Evolutionary conservation across 2,329 filamentous ascomycete species (phyloP).

Genomic region (Fusarium abutilonis): DNA sequence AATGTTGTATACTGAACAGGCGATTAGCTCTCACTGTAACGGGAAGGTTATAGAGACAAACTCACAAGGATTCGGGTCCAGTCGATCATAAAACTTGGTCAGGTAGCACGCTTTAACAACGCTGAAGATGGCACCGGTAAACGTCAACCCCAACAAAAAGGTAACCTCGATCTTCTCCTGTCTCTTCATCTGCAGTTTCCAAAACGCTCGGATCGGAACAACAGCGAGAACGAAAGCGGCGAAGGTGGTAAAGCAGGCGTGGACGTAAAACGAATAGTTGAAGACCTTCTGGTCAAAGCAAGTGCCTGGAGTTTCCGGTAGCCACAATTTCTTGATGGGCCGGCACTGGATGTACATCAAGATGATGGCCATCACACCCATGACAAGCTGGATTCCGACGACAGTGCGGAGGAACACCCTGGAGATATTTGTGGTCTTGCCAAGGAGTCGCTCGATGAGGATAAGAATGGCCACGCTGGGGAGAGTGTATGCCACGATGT

Average conservation of each 20-base stretch:
- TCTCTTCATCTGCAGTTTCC: conserved; percentile 14
- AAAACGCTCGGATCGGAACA: conserved; percentile 15
- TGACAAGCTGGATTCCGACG: conserved; percentile 3
- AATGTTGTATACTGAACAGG: conserved; percentile 10
- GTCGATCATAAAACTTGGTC: conserved; percentile 1
- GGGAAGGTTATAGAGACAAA: too few relatives aligned
- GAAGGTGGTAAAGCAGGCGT: conserved; percentile 25
- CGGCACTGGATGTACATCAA: conserved; percentile 15
- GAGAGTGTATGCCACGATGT: conserved; percentile 18
- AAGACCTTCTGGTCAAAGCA: conserved; percentile 17
- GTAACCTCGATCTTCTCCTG: conserved; percentile 24
- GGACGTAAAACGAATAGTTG: conserved; percentile 28
- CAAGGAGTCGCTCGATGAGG: conserved; percentile 21
- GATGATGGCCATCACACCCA: conserved; percentile 1
- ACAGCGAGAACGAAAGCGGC: conserved; percentile 16
- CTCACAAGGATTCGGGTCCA: neutral
- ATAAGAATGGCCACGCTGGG: conserved; percentile 28
- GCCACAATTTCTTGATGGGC: neutral
- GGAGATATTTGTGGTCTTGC: conserved; percentile 2
- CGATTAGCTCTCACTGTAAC: neutral
- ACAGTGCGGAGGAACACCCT: conserved; percentile 4
- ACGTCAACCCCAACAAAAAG: conserved; percentile 20
- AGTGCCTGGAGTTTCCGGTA: neutral
- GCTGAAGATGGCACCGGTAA: conserved; percentile 19
- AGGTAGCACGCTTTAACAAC: conserved; percentile 14